phyloP scores from a whole-genome alignment of 352 stramenopile species.

The Phytopythium delawarense region DNA sequence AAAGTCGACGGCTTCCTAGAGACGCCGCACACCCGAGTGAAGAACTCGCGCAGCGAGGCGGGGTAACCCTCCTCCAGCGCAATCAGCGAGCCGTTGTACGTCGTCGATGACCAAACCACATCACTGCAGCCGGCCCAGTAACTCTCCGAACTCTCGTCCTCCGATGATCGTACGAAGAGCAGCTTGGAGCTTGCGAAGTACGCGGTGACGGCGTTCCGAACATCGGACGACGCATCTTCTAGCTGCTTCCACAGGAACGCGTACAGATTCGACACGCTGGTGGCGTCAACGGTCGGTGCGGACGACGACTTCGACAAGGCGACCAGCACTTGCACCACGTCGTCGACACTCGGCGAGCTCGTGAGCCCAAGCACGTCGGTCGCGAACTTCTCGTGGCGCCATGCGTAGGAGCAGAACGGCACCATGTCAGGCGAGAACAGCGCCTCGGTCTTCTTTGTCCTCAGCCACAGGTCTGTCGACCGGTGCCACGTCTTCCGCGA shows the following conservation, averaged over 20 bases:
- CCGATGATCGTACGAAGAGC: constrained; percentile 18
- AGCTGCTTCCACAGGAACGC: constrained; percentile 35
- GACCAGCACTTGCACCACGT: constrained; percentile 41
- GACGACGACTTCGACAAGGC: constrained; percentile 17
- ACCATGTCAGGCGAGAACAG: constrained; percentile 47
- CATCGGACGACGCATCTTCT: neutral
- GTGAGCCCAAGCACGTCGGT: constrained; percentile 43
- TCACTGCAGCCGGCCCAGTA: constrained; percentile 14
- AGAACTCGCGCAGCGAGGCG: constrained; percentile 49
- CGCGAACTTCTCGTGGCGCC: constrained; percentile 32
- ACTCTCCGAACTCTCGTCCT: neutral
- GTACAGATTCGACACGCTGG: constrained; percentile 31
- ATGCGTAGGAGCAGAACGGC: constrained; percentile 31
- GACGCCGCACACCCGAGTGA: constrained; percentile 59
- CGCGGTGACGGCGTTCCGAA: neutral
- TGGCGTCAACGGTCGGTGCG: constrained; percentile 12
- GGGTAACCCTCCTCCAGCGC: constrained; percentile 53
- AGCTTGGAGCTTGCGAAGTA: constrained; percentile 22
- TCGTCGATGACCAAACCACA: constrained; percentile 40
- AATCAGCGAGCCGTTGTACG: constrained; percentile 23
- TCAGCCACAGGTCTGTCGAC: constrained; percentile 42
- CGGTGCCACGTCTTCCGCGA: constrained; percentile 33
- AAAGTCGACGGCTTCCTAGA: constrained; percentile 50
- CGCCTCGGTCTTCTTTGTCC: constrained; percentile 20
- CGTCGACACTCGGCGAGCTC: constrained; percentile 22